Percentiles rank a stretch among this genome's conserved stretches.
phyloP scores from a whole-genome alignment of 805 yeast species.

The Candida namnaoensis region DNA sequence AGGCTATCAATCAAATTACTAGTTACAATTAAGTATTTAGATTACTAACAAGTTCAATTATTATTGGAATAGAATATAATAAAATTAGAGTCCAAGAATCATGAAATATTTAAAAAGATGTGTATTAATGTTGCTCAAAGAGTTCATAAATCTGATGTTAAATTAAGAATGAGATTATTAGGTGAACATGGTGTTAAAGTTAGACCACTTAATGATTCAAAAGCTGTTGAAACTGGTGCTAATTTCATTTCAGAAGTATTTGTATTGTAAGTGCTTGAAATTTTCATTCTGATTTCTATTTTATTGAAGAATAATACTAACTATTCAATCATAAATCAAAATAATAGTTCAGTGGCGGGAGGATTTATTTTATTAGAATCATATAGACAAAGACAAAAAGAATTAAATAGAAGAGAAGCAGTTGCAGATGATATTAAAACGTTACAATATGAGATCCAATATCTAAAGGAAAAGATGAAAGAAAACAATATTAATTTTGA shows the following conservation, averaged over 20 bases:
- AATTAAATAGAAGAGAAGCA: constrained; percentile 47
- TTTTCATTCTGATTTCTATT: constrained; percentile 3
- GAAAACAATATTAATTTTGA: constrained; percentile 33
- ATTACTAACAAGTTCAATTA: constrained; percentile 1
- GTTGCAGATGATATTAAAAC: constrained; percentile 66
- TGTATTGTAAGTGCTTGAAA: constrained; percentile 33
- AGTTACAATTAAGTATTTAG: no score
- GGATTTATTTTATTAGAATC: constrained; percentile 66
- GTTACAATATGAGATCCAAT: constrained; percentile 63
- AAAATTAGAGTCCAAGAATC: constrained; percentile 69
- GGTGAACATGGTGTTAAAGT: constrained; percentile 33
- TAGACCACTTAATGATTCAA: constrained; percentile 73
- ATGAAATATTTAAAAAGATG: constrained; percentile 46
- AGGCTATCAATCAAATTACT: no score
- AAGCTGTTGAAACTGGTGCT: constrained; percentile 80
- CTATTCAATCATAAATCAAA: no score
- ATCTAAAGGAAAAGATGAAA: constrained; percentile 38
- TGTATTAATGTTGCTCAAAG: constrained; percentile 70
- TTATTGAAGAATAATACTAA: no score
- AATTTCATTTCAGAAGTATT: constrained; percentile 69
- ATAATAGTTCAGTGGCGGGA: constrained; percentile 57
- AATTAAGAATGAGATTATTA: constrained; percentile 45
- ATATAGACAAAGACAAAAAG: constrained; percentile 57
- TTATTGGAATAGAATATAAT: constrained; percentile 36
- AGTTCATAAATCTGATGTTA: constrained; percentile 57